Evolutionary conservation across 2,329 filamentous ascomycete species (phyloP).

Genomic region (Ambrosiella cleistominuta): DNA sequence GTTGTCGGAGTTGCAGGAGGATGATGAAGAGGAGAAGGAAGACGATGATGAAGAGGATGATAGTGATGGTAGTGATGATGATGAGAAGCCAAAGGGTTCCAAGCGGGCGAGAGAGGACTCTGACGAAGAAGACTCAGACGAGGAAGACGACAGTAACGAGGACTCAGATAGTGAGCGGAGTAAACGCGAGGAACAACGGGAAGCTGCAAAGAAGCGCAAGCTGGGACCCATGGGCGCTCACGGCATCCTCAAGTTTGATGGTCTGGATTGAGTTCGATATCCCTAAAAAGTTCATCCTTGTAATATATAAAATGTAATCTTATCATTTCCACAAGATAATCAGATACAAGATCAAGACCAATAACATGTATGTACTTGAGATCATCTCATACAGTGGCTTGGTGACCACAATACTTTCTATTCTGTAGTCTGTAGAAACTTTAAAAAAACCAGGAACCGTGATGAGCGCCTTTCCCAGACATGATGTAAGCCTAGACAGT

Average conservation of each 20-base stretch:
- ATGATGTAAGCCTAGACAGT: neutral
- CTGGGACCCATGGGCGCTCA: conserved; percentile 34
- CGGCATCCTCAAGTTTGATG: conserved; percentile 33
- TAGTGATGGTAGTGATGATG: conserved; percentile 17
- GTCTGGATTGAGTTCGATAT: conserved; percentile 23
- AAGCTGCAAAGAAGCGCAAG: conserved; percentile 22
- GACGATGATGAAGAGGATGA: conserved; percentile 15
- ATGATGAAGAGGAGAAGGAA: conserved; percentile 28
- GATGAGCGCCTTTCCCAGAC: neutral
- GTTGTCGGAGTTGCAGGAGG: conserved; percentile 35
- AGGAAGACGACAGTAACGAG: conserved; percentile 30
- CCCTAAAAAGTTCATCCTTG: neutral
- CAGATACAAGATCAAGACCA: too few relatives aligned
- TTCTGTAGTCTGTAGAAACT: too few relatives aligned
- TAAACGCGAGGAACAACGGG: conserved; percentile 15
- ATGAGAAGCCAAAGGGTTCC: conserved; percentile 9
- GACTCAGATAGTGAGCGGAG: conserved; percentile 2
- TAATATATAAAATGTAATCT: neutral
- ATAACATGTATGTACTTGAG: too few relatives aligned
- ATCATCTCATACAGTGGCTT: too few relatives aligned
- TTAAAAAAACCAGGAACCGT: too few relatives aligned
- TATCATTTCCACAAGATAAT: too few relatives aligned
- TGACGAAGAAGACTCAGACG: conserved; percentile 23
- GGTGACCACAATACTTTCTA: too few relatives aligned
- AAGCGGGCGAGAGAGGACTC: conserved; percentile 22